Evolutionary conservation across 2,329 filamentous ascomycete species (phyloP).

Genomic region (Diatrype stigma): DNA sequence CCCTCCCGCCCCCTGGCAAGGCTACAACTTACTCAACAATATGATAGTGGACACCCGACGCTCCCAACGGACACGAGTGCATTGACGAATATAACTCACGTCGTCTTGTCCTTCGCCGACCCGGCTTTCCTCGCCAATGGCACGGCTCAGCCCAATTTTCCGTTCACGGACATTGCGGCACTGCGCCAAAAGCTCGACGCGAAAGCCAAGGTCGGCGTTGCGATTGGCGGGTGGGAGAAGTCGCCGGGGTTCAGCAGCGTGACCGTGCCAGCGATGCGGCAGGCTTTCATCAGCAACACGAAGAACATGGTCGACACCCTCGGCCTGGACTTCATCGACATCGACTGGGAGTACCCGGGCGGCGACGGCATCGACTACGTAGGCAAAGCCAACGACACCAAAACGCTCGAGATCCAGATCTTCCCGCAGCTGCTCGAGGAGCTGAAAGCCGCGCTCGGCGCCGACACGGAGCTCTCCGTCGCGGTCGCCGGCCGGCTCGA

Average conservation of each 20-base stretch:
- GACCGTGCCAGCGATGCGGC: conserved; percentile 3
- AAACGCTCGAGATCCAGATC: conserved; percentile 55
- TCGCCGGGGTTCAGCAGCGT: conserved; percentile 47
- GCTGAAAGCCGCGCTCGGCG: conserved; percentile 54
- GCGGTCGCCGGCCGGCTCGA: conserved; percentile 58
- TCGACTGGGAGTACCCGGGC: conserved; percentile 62
- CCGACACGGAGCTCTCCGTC: conserved; percentile 58
- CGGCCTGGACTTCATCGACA: conserved; percentile 34
- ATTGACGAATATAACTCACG: conserved; percentile 46
- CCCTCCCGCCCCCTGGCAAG: neutral
- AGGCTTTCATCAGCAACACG: conserved; percentile 22
- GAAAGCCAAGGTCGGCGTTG: conserved; percentile 56
- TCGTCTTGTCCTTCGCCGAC: conserved; percentile 50
- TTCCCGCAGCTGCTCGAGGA: conserved; percentile 58
- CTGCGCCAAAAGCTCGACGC: conserved; percentile 49
- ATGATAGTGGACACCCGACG: conserved; percentile 25
- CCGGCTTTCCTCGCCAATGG: conserved; percentile 43
- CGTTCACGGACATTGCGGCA: conserved; percentile 46
- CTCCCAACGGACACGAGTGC: conserved; percentile 25
- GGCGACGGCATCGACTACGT: conserved; percentile 70
- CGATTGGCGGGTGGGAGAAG: conserved; percentile 64
- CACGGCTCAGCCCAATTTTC: conserved; percentile 39
- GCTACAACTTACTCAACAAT: conserved; percentile 1
- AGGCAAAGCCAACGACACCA: conserved; percentile 52
- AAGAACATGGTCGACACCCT: neutral